A percentile compares a stretch with the other conserved stretches of the same genome.
These are phyloP conservation scores for Histomonas meleagridis DNA, from an alignment of 208 protist species.

Conservation along the genomic window DNA sequence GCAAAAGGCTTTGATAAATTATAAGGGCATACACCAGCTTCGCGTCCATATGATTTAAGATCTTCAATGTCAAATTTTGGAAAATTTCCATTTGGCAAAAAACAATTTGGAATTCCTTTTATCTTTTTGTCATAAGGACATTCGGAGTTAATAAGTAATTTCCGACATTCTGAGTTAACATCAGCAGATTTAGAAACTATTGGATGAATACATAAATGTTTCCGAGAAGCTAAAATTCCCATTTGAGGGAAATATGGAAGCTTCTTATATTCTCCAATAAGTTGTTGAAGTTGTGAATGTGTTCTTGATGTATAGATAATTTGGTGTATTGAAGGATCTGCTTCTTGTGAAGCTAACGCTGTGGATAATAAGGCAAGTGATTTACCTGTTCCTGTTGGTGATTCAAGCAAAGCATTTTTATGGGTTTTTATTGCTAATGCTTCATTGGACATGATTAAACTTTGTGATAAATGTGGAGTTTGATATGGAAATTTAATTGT, in stretches of 20 bases:
- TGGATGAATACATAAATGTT: background rate
- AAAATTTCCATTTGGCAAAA: background rate
- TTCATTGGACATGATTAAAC: no score
- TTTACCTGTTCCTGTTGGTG: constrained; percentile 31
- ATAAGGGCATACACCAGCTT: background rate
- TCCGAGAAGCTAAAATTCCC: background rate
- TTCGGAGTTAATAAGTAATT: no score
- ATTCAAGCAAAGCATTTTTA: constrained; percentile 1
- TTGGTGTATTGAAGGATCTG: background rate
- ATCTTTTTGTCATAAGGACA: background rate
- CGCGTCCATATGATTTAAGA: background rate
- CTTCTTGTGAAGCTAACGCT: background rate
- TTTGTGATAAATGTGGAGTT: no score
- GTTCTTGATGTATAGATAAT: constrained; percentile 1
- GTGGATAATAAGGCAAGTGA: background rate
- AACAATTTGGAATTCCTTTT: background rate
- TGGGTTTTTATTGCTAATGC: background rate
- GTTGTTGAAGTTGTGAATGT: constrained; percentile 37
- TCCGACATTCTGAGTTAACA: background rate
- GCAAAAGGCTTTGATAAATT: background rate
- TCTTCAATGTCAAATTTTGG: background rate
- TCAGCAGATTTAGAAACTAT: background rate
- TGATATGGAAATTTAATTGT: no score
- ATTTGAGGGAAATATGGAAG: background rate
- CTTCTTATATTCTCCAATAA: constrained; percentile 20